These are phyloP conservation scores for Lasiodiplodia sp. DNA, from an alignment of 2,329 filamentous ascomycete species.

Conservation along the genomic window DNA sequence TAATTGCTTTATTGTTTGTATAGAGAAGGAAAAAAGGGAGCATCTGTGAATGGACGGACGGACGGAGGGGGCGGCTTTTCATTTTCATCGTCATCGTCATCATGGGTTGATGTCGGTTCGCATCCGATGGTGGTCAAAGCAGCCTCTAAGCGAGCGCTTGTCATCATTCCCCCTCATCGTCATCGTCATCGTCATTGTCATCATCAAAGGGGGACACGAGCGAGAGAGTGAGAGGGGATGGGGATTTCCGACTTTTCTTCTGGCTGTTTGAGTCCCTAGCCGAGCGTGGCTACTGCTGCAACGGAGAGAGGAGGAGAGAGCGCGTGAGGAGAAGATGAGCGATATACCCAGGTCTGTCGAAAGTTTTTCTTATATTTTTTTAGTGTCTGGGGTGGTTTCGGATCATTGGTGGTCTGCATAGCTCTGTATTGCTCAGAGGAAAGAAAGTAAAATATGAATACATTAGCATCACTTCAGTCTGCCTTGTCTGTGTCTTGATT, in stretches of 20 bases:
- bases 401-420: neutral
- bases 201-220: neutral
- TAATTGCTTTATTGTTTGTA: neutral
- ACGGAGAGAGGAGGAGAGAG: neutral
- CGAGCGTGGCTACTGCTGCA: neutral
- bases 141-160: neutral
- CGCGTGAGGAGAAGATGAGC: neutral
- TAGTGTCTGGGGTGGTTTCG: neutral
- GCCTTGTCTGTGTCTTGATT: neutral
- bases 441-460: neutral
- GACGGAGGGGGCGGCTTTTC: neutral
- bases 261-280: neutral
- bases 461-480: neutral
- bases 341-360: constrained; percentile 1
- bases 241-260: neutral
- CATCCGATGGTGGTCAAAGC: neutral
- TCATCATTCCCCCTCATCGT: neutral
- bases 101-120: neutral
- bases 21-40: constrained; percentile 2
- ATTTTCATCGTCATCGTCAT: neutral
- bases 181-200: neutral
- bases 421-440: neutral
- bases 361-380: neutral
- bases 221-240: neutral
- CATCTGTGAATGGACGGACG: neutral